A percentile compares a stretch with the other conserved stretches of the same genome.
phyloP scores from a whole-genome alignment of 495 filamentous ascomycete species.

The Daldinia loculata region DNA sequence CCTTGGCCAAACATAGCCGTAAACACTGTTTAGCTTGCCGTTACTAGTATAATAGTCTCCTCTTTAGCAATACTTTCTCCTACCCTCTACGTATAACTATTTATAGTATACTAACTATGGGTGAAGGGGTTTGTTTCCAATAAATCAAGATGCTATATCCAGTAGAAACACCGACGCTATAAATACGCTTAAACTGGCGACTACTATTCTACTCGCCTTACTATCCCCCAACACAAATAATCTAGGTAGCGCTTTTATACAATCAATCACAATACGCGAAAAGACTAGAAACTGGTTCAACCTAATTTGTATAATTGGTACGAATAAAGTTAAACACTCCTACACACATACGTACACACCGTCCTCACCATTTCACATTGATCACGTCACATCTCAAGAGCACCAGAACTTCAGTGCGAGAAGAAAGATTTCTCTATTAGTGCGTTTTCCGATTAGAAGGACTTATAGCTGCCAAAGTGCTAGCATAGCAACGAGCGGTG shows the following conservation, averaged over 20 bases:
- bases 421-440: constrained; percentile 34
- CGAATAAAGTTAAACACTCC: not conserved
- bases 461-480: constrained; percentile 15
- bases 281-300: not conserved
- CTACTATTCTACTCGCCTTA: not conserved
- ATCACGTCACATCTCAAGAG: not conserved
- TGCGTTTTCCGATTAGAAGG: constrained; percentile 25
- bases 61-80: no score
- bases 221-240: not conserved
- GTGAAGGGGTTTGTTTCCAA: no score
- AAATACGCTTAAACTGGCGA: not conserved
- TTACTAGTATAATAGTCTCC: no score
- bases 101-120: no score
- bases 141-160: no score
- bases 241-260: not conserved
- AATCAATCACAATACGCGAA: not conserved
- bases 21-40: no score
- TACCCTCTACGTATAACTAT: no score
- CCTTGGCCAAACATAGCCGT: no score
- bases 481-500: constrained; percentile 34
- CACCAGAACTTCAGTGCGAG: not conserved
- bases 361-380: not conserved
- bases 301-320: not conserved
- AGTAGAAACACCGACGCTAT: no score
- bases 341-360: not conserved